Evolutionary conservation across 2,329 filamentous ascomycete species (phyloP).

Genomic region (Ophiognomonia clavigignenti-juglandacearum): DNA sequence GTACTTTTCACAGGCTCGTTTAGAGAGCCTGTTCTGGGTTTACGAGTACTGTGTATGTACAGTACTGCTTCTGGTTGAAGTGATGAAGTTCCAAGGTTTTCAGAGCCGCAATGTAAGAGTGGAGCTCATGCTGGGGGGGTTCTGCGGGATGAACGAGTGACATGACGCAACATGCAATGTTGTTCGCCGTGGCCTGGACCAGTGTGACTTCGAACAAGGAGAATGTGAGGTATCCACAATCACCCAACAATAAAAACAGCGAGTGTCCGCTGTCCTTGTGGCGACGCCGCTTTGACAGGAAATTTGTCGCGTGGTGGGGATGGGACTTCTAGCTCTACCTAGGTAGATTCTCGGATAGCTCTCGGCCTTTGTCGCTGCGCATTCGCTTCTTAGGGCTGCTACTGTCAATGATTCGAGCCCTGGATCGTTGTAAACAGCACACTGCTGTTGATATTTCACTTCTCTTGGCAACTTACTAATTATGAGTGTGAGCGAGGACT

Average conservation of each 20-base stretch:
- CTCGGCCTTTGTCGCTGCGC: no score
- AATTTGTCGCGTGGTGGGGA: slow-evolving; percentile 11
- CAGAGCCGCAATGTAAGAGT: background rate
- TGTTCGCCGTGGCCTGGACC: background rate
- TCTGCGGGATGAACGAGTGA: background rate
- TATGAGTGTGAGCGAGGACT: no score
- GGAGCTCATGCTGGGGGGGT: no score
- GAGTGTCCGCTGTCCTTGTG: slow-evolving; percentile 7
- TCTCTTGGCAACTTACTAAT: no score
- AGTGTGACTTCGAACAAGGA: background rate
- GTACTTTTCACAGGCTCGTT: background rate
- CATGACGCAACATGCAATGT: background rate
- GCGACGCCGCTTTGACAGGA: slow-evolving; percentile 5
- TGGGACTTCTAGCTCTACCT: no score
- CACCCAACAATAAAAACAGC: background rate
- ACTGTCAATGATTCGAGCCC: no score
- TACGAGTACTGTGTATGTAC: no score
- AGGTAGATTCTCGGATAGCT: no score
- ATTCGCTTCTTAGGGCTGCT: no score
- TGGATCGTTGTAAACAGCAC: no score
- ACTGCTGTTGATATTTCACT: no score
- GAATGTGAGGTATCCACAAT: background rate
- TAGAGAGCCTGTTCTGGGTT: background rate
- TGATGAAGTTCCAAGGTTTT: background rate
- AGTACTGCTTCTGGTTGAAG: no score